Percentiles rank a stretch among this genome's conserved stretches.
These are phyloP conservation scores for Polytolypa hystricis DNA, from an alignment of 2,329 filamentous ascomycete species.

Conservation along the genomic window DNA sequence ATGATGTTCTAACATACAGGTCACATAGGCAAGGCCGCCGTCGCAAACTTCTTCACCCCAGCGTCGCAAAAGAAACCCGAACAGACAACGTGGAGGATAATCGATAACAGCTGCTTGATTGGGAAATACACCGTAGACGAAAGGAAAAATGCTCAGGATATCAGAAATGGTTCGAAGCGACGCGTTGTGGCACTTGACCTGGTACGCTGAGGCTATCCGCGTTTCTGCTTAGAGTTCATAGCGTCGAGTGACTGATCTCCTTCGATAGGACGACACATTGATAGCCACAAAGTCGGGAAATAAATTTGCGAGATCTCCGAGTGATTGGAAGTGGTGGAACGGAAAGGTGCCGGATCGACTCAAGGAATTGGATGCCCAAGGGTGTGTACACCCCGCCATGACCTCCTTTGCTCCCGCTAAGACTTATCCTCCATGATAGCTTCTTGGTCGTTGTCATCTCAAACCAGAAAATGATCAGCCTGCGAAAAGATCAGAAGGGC, in stretches of 20 bases:
- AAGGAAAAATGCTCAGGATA: background rate
- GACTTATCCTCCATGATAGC: conserved; percentile 30
- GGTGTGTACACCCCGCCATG: conserved; percentile 33
- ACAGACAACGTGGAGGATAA: conserved; percentile 56
- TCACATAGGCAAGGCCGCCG: conserved; percentile 39
- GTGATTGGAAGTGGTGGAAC: conserved; percentile 96
- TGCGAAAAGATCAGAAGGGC: conserved; percentile 62
- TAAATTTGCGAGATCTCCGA: conserved; percentile 56
- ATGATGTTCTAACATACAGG: background rate
- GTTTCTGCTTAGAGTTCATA: background rate
- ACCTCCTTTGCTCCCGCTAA: conserved; percentile 9
- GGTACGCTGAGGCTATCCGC: conserved; percentile 24
- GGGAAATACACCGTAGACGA: conserved; percentile 53
- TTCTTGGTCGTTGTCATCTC: conserved; percentile 71
- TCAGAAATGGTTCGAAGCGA: conserved; percentile 12
- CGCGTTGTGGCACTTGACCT: conserved; percentile 39
- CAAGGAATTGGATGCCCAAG: conserved; percentile 57
- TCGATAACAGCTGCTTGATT: conserved; percentile 61
- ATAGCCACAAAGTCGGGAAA: conserved; percentile 72
- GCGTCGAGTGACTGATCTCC: no score
- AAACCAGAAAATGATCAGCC: conserved; percentile 74
- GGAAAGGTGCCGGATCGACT: conserved; percentile 55
- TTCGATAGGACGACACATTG: conserved; percentile 78
- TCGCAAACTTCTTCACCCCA: conserved; percentile 82
- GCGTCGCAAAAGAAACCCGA: conserved; percentile 73